phyloP scores from a whole-genome alignment of 2,329 filamentous ascomycete genomes.

The Falciphora oryzae region DNA sequence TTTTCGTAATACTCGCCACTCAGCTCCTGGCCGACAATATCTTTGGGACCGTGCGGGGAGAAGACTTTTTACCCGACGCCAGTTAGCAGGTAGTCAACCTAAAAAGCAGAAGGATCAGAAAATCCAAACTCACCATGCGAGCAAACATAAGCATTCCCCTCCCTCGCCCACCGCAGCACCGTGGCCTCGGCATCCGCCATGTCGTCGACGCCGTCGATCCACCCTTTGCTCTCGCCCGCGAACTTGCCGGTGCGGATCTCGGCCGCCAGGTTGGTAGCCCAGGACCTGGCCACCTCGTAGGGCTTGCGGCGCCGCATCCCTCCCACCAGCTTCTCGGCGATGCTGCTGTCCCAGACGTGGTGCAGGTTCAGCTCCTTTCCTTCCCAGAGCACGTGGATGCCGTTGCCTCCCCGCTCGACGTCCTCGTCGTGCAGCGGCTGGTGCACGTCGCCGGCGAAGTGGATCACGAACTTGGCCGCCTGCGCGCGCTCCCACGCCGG shows the following conservation, averaged over 20 bases:
- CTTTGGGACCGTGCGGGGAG: conserved; percentile 53
- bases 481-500: conserved; percentile 42
- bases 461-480: conserved; percentile 60
- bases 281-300: conserved; percentile 44
- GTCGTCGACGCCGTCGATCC: conserved; percentile 49
- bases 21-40: conserved; percentile 54
- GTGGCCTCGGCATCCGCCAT: conserved; percentile 48
- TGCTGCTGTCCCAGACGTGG: conserved; percentile 67
- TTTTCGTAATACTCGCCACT: conserved; percentile 57
- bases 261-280: conserved; percentile 46
- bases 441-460: conserved; percentile 67
- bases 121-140: conserved; percentile 43
- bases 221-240: conserved; percentile 39
- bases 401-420: conserved; percentile 60
- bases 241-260: conserved; percentile 54
- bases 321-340: conserved; percentile 59
- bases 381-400: conserved; percentile 58
- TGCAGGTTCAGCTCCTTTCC: conserved; percentile 58
- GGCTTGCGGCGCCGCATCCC: conserved; percentile 41
- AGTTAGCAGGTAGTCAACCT: conserved; percentile 16
- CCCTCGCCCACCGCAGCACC: conserved; percentile 57
- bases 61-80: conserved; percentile 33
- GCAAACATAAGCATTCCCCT: conserved; percentile 59
- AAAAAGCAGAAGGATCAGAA: background rate
- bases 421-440: conserved; percentile 63